A percentile compares a stretch with the other conserved stretches of the same genome.
Conservation (phyloP, 148 eudicot genomes). For the Bassia scoparia region DNA sequence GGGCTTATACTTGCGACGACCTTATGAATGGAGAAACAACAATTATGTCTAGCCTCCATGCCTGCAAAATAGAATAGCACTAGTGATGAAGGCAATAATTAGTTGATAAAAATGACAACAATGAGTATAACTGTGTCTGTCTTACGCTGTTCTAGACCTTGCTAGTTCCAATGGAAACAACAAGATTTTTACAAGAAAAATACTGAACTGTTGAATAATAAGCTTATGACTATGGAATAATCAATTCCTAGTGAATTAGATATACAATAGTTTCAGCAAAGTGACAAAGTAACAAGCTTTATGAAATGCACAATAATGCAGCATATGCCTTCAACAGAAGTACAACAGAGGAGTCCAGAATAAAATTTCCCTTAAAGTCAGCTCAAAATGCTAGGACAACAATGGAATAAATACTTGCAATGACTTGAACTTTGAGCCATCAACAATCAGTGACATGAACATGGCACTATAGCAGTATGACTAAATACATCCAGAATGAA, state of each 20-base stretch:
- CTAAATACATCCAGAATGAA: no score
- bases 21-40: conserved; percentile 64
- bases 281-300: background rate
- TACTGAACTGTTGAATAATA: background rate
- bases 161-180: background rate
- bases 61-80: conserved; percentile 38
- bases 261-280: background rate
- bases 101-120: background rate
- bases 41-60: conserved; percentile 79
- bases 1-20: conserved; percentile 51
- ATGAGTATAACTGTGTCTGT: background rate
- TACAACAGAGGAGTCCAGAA: no score
- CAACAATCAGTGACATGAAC: no score
- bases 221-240: background rate
- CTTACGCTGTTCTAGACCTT: background rate
- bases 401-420: background rate
- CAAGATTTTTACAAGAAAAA: background rate
- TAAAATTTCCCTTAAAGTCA: background rate
- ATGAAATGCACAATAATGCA: no score
- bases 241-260: no score
- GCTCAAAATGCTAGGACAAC: background rate
- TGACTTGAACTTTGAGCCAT: no score
- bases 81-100: background rate
- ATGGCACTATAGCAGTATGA: no score
- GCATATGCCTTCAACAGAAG: no score